Evolutionary conservation across 805 yeast genomes (phyloP), one percentile per base, ranked within the genome.

Genomic region (Candida jianshihensis): DNA sequence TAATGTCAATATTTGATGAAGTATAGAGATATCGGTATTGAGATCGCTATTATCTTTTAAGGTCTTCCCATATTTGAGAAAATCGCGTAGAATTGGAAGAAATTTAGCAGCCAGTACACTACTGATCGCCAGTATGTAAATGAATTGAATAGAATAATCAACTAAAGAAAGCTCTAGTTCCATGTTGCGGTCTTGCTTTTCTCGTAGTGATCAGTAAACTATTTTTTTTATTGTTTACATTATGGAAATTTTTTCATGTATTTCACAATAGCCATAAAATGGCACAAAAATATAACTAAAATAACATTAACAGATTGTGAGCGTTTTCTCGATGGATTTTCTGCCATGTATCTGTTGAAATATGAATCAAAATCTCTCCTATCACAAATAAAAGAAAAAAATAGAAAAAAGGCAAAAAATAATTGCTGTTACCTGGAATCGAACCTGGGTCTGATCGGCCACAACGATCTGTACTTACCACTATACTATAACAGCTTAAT

Each of bases 391-490:
- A 19, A 20, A 30, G 21, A 14, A 26, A 24, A 28, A 35, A 34
- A 26, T n/a, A 14, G 24, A 19, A 13, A 18, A 29, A 9, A 12
- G n/a, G 26, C 18, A n/a, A 42, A 41, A 64, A 63, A 56, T 47
- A 41, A 41, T 15, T 74, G 80, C 80, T 77, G 77, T 68, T 64
- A 68, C 80, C 80, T 70, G 75, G 81, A 74, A 73, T 73, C 80
- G 81, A 74, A 74, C 80, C 71, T 71, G 77, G 80, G 80, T 74
- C 70, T 74, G 72, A 63, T 71, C 79, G 75, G 79, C 79, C 80
- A 74, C 79, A 74, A 74, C 75, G 79, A 71, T 62, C 71, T 72
- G 80, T 74, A 74, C 79, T 74, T 61, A 73, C 81, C 81, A 75
- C 81, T 75, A 74, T 75, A 74, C 66, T 61, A 62, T 54, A 51